phyloP scores from a whole-genome alignment of 2,329 filamentous ascomycete genomes.

The Colletotrichum plurivorum region DNA sequence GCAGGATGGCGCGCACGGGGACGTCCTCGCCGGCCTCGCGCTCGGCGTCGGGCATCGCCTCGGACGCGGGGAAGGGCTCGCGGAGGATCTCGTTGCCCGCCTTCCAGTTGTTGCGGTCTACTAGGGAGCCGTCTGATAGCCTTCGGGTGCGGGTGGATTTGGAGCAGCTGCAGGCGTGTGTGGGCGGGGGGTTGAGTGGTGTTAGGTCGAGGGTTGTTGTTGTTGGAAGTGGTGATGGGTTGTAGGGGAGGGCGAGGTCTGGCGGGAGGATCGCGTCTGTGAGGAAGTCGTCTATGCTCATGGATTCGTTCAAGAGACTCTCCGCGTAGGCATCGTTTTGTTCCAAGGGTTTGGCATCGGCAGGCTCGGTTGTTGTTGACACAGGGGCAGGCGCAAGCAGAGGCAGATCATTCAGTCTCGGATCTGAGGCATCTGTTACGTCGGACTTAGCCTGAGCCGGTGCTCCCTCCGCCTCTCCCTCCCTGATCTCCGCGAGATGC shows the following conservation, averaged over 20 bases:
- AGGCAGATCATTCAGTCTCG: no score
- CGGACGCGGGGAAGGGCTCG: conserved; percentile 31
- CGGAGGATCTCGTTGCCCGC: conserved; percentile 42
- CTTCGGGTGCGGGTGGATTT: background rate
- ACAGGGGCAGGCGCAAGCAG: background rate
- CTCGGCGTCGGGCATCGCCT: conserved; percentile 40
- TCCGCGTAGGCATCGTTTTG: no score
- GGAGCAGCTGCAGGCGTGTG: conserved; percentile 9
- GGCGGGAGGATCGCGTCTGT: no score
- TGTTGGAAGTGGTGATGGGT: background rate
- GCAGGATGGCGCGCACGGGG: conserved; percentile 44
- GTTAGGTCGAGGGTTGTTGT: background rate
- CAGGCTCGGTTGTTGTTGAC: no score
- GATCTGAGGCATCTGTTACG: no score
- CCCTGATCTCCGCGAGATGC: background rate
- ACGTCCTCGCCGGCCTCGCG: conserved; percentile 45
- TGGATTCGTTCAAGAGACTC: no score
- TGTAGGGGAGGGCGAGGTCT: no score
- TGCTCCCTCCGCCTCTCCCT: background rate
- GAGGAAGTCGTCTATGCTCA: no score
- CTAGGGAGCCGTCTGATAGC: conserved; percentile 23
- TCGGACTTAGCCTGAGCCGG: background rate
- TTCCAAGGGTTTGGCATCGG: no score
- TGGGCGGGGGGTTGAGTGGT: background rate
- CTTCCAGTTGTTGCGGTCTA: conserved; percentile 45